A percentile compares a stretch with the other conserved stretches of the same genome.
Evolutionary conservation across 495 filamentous ascomycete species (phyloP).

Genomic region (Usnea hakonensis): DNA sequence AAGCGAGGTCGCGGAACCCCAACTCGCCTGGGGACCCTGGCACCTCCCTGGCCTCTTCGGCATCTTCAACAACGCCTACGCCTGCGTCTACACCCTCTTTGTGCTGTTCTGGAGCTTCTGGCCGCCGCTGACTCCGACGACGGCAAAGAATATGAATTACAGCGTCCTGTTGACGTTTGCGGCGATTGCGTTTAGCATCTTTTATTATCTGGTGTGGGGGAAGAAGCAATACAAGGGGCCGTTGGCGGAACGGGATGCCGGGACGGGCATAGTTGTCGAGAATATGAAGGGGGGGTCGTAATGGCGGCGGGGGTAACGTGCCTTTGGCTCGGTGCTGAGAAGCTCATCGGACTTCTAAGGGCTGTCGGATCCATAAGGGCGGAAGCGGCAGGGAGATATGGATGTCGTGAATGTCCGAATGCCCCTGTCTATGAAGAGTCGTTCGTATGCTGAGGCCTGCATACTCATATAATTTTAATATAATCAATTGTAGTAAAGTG

Average conservation of each 20-base stretch:
- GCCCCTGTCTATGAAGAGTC: too few species aligned
- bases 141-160: slow-evolving; percentile 41
- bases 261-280: not conserved
- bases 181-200: slow-evolving; percentile 34
- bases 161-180: slow-evolving; percentile 38
- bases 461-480: too few species aligned
- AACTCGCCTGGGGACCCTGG: slow-evolving; percentile 33
- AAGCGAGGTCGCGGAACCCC: not conserved
- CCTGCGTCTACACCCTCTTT: slow-evolving; percentile 31
- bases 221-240: slow-evolving; percentile 15
- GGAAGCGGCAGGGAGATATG: too few species aligned
- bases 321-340: too few species aligned
- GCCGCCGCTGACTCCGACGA: slow-evolving; percentile 38
- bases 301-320: not conserved
- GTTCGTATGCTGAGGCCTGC: too few species aligned
- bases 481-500: too few species aligned
- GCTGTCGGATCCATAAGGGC: too few species aligned
- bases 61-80: slow-evolving; percentile 39
- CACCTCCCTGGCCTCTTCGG: slow-evolving; percentile 40
- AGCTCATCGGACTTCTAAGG: not conserved
- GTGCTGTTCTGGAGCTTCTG: slow-evolving; percentile 36
- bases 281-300: not conserved
- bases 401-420: too few species aligned
- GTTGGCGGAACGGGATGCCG: slow-evolving; percentile 12
- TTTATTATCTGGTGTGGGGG: slow-evolving; percentile 39